phyloP scores from a whole-genome alignment of 768 basidiomycete genomes.

The Naganishia vaughanmartiniae region DNA sequence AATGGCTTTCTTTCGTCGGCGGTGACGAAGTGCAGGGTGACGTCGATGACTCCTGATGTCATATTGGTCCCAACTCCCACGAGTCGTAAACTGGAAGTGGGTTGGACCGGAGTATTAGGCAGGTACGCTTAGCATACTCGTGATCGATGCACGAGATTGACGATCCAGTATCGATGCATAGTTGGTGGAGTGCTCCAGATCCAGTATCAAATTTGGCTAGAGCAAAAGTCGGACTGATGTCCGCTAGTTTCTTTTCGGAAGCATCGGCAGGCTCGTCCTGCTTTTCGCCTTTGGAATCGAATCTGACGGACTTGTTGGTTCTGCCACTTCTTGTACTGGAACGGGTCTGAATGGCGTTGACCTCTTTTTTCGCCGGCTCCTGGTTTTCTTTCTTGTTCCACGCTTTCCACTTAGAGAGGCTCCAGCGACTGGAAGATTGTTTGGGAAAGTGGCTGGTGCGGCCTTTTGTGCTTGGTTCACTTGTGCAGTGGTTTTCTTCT shows the following conservation, averaged over 20 bases:
- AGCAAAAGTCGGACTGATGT: neutral
- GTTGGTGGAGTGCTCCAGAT: constrained; percentile 3
- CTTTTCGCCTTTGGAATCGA: neutral
- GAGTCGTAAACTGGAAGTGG: constrained; percentile 3
- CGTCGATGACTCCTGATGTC: constrained; percentile 2
- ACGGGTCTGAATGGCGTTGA: neutral
- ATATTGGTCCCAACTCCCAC: constrained; percentile 9
- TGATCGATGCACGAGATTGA: constrained; percentile 24
- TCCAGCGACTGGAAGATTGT: neutral
- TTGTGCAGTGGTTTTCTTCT: neutral
- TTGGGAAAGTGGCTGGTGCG: neutral
- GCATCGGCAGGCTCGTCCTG: neutral
- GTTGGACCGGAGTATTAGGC: neutral
- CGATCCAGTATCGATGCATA: constrained; percentile 27
- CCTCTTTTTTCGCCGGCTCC: neutral
- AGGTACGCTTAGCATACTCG: constrained; percentile 13
- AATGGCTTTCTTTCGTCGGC: neutral
- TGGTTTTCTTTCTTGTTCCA: neutral
- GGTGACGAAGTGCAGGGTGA: constrained; percentile 5
- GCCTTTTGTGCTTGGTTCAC: constrained; percentile 1
- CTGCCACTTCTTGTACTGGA: neutral
- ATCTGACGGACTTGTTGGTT: neutral
- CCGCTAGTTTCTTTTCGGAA: neutral
- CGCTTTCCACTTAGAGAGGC: neutral
- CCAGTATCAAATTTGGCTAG: neutral